phyloP scores from a whole-genome alignment of 345 rosid genomes.

The Camelina neglecta region DNA sequence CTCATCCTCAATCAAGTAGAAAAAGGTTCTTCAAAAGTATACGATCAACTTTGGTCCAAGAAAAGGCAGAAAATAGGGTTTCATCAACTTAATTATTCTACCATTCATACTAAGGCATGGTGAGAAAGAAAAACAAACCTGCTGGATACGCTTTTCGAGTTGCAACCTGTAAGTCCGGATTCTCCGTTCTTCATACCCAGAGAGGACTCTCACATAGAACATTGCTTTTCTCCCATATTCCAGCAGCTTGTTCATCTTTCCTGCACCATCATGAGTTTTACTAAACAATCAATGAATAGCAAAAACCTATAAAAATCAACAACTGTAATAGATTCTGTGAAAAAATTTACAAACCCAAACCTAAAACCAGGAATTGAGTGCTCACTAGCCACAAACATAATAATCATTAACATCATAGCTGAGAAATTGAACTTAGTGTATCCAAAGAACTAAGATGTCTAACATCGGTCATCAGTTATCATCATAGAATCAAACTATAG shows the following conservation, averaged over 20 bases:
- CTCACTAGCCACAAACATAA: constrained; percentile 1
- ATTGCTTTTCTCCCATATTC: constrained; percentile 85
- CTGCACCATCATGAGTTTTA: constrained; percentile 22
- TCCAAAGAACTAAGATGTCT: neutral
- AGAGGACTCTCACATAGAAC: constrained; percentile 86
- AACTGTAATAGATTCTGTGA: neutral
- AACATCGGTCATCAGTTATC: neutral
- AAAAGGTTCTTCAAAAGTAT: neutral
- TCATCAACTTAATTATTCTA: constrained; percentile 7
- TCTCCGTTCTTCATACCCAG: constrained; percentile 89
- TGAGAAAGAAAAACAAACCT: constrained; percentile 48
- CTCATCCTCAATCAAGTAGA: constrained; percentile 10
- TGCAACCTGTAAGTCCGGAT: constrained; percentile 77
- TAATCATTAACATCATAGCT: neutral
- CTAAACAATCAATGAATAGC: constrained; percentile 28
- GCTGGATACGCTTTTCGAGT: constrained; percentile 72
- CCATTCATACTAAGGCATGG: neutral
- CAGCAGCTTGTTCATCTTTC: constrained; percentile 68
- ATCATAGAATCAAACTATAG: neutral
- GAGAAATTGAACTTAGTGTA: constrained; percentile 1
- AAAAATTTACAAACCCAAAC: no score
- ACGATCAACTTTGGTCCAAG: neutral
- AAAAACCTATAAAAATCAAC: constrained; percentile 15
- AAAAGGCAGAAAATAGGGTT: neutral
- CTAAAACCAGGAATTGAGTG: neutral